Base-by-base conservation (phyloP, 306 rosid species). In the Prunus armeniaca region DNA sequence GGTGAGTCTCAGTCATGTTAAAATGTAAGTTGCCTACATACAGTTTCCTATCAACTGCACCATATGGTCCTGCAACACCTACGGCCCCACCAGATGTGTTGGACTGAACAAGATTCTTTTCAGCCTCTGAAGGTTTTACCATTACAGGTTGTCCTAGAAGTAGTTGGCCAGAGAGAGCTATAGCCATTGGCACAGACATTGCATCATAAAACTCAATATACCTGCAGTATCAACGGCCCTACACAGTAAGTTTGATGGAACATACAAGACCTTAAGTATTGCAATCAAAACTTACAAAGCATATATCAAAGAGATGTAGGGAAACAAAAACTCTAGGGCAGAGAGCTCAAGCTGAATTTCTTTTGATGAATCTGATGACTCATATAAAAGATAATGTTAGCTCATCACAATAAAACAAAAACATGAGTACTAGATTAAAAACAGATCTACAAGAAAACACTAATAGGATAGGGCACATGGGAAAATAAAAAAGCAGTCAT, bases 111-210 rank as follows among this genome's bases (percentile, higher is more conserved):
- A 96, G 99, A 78, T 96, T 96, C 87, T 96, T 96, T 83, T 96
- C 99, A 60, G 98, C 99, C 78, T 96, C 99, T 11, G 99, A 96
- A 80, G 99, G 99, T 84, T 95, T 96, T 67, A 96, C 98, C 99
- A 96, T 96, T 54, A 96, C 97, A 51, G 97, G 97, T 82, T 96
- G 98, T 67, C 99, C 99, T 24, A 89, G 87, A 80, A 96, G 97
- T 70, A 96, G 87, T 76, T 91, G 97, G 52, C 98, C 99, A 76
- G 99, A 92, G 81, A 96, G 90, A 54, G 99, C 99, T 79, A 96
- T 96, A 71, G 99, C 99, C 97, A 96, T 91, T 56, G 99, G 99
- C 86, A 96, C 99, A 74, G 97, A 88, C 99, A 96, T 90, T 6
- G 90, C 97, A 81, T 96, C 99, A 82, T 89, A 96, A 85, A 96